Conservation (phyloP, 2,329 filamentous ascomycete genomes). For the Cadophora sp. region DNA sequence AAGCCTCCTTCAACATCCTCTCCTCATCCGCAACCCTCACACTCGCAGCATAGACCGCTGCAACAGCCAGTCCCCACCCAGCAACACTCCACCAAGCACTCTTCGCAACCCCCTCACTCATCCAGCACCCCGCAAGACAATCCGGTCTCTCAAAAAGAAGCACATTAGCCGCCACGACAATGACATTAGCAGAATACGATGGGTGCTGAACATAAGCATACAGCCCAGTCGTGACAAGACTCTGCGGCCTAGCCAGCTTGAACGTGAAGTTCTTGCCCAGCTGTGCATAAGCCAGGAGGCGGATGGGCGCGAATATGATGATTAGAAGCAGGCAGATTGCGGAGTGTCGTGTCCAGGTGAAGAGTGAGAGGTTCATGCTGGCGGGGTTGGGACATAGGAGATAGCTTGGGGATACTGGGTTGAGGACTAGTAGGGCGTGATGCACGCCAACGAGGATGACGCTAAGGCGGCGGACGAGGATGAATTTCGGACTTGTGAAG, state of each 20-base stretch:
- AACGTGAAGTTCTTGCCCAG: conserved; percentile 62
- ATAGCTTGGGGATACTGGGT: conserved; percentile 8
- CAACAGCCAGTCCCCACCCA: conserved; percentile 33
- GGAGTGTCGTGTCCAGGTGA: conserved; percentile 40
- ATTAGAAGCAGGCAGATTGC: conserved; percentile 34
- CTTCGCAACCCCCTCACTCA: conserved; percentile 36
- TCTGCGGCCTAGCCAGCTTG: conserved; percentile 59
- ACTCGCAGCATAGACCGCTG: conserved; percentile 50
- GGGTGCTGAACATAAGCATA: conserved; percentile 82
- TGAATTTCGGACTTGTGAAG: conserved; percentile 4
- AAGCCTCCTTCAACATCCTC: conserved; percentile 52
- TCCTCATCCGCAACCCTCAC: conserved; percentile 46
- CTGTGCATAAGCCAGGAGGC: conserved; percentile 49
- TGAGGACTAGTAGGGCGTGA: conserved; percentile 22
- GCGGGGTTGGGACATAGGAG: conserved; percentile 23
- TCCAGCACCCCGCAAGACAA: conserved; percentile 49
- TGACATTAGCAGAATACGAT: conserved; percentile 65
- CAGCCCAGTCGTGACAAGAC: conserved; percentile 78
- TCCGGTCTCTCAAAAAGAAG: conserved; percentile 48
- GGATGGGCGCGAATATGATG: conserved; percentile 38
- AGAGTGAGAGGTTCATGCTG: conserved; percentile 28
- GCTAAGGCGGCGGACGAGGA: conserved; percentile 15
- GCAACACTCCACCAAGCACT: conserved; percentile 23
- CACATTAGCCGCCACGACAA: conserved; percentile 45
- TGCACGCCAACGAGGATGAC: conserved; percentile 15